phyloP scores from a whole-genome alignment of 345 rosid genomes.

The Trapa incisa region DNA sequence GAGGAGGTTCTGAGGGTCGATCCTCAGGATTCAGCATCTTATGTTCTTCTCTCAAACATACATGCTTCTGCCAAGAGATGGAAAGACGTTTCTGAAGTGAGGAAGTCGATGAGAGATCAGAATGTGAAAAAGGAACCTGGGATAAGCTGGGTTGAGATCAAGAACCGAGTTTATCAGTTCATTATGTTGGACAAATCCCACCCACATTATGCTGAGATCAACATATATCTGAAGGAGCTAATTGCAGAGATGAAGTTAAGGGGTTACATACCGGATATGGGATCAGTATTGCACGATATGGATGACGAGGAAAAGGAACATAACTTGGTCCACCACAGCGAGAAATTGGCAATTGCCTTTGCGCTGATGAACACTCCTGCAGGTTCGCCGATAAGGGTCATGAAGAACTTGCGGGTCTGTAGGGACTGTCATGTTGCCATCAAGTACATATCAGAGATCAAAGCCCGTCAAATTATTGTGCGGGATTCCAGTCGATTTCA shows the following conservation, averaged over 20 bases:
- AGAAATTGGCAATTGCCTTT: constrained; percentile 65
- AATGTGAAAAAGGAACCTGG: constrained; percentile 77
- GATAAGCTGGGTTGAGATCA: constrained; percentile 71
- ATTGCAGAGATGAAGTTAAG: constrained; percentile 47
- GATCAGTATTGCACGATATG: constrained; percentile 62
- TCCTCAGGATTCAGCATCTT: constrained; percentile 63
- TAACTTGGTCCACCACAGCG: constrained; percentile 57
- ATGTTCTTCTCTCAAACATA: constrained; percentile 80
- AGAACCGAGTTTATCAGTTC: constrained; percentile 43
- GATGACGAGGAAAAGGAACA: constrained; percentile 67
- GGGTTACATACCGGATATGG: constrained; percentile 61
- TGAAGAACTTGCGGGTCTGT: constrained; percentile 70
- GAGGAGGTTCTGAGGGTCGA: constrained; percentile 61
- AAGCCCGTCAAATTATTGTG: constrained; percentile 49
- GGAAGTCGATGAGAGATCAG: constrained; percentile 50
- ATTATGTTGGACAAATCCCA: constrained; percentile 53
- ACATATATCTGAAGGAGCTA: constrained; percentile 43
- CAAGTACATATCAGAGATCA: constrained; percentile 51
- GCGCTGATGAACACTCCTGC: constrained; percentile 44
- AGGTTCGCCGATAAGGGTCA: constrained; percentile 54
- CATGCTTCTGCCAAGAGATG: constrained; percentile 66
- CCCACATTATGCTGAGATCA: constrained; percentile 37
- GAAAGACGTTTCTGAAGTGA: constrained; percentile 41
- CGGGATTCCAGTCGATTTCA: constrained; percentile 79
- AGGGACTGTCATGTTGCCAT: constrained; percentile 63